Base-by-base conservation (phyloP, 306 rosid genomes). In the Citrullus amarus region DNA sequence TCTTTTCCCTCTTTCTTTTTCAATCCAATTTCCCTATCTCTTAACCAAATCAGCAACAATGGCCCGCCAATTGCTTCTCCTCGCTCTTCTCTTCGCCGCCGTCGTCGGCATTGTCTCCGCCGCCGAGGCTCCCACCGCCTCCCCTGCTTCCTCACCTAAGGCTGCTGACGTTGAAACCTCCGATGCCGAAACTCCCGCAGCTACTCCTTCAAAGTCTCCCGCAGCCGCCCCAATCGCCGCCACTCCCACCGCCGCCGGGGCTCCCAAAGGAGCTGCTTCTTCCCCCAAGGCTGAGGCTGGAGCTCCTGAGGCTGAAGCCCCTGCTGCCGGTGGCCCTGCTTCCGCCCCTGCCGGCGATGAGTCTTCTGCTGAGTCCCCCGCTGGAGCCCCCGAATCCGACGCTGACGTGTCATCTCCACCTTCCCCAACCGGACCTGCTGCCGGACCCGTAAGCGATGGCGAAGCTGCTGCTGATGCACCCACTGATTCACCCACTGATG, bases 331-430 rank as follows among this genome's bases (percentile, higher is more conserved):
- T 5, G 25, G 20, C 44, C 69, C 69, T 30, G 44, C 70, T 15
- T 63, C 70, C 0, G 4, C 6, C 44, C 46, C 70, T 34, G 46
- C 70, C 2, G 43, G 22, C 6, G 50, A 66, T 18, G 72, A 44
- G 38, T 12, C 39, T 9, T 60, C 67, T 10, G 8, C 32, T 7
- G 39, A 3, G 4, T 22, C 75, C 6, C 56, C 75, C 2, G 55
- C 55, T 12, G 55, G 38, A 22, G 32, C 56, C 44, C 14, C 81
- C 1, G 41, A 11, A 3, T 7, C 81, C 67, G 4, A 68, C 14
- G 46, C 62, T 7, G 22, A 70, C 0, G 80, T 67, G 76, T 84
- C 93, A 10, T 61, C 94, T 28, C 89, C 97, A 30, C 93, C 97
- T 0, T 83, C 93, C 54, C 93, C 83, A 1, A 84, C 59, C 13